Evolutionary conservation across 306 rosid species (phyloP).

Genomic region (Fragaria ananassa): DNA sequence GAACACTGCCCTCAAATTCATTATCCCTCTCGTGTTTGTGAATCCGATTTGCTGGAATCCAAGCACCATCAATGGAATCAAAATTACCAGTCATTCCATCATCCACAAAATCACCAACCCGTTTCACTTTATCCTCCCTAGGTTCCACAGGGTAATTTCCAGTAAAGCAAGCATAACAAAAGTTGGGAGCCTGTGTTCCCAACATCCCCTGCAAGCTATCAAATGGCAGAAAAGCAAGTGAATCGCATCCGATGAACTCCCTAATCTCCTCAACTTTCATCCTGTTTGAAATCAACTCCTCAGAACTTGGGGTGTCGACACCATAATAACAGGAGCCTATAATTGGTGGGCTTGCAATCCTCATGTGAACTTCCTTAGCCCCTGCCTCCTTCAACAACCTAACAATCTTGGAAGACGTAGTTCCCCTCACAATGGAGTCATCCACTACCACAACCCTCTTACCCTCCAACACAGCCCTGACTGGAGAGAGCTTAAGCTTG

Average conservation of each 20-base stretch:
- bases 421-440: slow-evolving; percentile 94
- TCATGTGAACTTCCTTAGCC: slow-evolving; percentile 96
- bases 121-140: slow-evolving; percentile 70
- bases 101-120: slow-evolving; percentile 84
- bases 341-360: slow-evolving; percentile 93
- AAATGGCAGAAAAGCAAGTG: slow-evolving; percentile 81
- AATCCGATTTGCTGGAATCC: slow-evolving; percentile 62
- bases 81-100: slow-evolving; percentile 87
- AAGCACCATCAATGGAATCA: slow-evolving; percentile 76
- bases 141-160: slow-evolving; percentile 96
- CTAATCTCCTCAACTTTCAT: slow-evolving; percentile 83
- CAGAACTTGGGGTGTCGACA: slow-evolving; percentile 92
- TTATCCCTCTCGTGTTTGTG: slow-evolving; percentile 12
- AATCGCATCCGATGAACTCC: slow-evolving; percentile 80
- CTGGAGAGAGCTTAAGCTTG: slow-evolving; percentile 75
- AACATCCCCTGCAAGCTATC: slow-evolving; percentile 56
- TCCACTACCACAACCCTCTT: slow-evolving; percentile 96
- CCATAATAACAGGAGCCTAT: slow-evolving; percentile 91
- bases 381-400: slow-evolving; percentile 90
- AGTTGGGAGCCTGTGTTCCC: slow-evolving; percentile 51
- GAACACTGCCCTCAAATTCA: slow-evolving; percentile 4
- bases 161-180: slow-evolving; percentile 88
- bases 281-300: slow-evolving; percentile 89
- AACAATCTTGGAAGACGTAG: slow-evolving; percentile 88
- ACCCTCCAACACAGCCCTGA: slow-evolving; percentile 83